These are phyloP conservation scores for Aspergillus neoniger DNA, from an alignment of 2,329 filamentous ascomycete genomes.

Conservation along the genomic window DNA sequence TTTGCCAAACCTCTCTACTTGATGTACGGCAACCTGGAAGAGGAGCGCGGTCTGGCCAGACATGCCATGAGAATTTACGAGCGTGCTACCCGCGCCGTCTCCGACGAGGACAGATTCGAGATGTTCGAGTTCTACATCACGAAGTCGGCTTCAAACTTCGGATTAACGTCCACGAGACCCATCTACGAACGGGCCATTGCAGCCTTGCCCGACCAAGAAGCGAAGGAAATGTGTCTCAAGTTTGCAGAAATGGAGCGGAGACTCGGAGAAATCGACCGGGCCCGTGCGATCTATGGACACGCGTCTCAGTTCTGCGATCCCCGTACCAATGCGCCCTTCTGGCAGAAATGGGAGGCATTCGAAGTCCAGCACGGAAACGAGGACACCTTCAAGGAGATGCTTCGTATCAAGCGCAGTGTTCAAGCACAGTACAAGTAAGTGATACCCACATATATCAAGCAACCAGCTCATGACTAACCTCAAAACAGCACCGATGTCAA, in stretches of 20 bases:
- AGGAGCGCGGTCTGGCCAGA: conserved; percentile 88
- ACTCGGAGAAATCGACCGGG: conserved; percentile 90
- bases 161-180: conserved; percentile 85
- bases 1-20: conserved; percentile 96
- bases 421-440: conserved; percentile 91
- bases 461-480: conserved; percentile 35
- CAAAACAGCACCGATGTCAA: conserved; percentile 79
- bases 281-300: conserved; percentile 92
- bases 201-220: conserved; percentile 88
- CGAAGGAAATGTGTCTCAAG: conserved; percentile 97
- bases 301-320: conserved; percentile 97
- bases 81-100: conserved; percentile 88
- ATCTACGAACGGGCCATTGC: conserved; percentile 97
- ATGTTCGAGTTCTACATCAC: conserved; percentile 99
- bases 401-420: conserved; percentile 94
- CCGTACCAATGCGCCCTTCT: conserved; percentile 83
- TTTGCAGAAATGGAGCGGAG: conserved; percentile 96
- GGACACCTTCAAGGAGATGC: conserved; percentile 99
- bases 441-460: neutral
- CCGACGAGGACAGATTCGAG: conserved; percentile 89
- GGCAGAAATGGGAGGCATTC: conserved; percentile 95
- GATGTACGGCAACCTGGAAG: conserved; percentile 97
- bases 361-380: conserved; percentile 98
- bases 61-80: conserved; percentile 99
- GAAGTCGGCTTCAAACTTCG: conserved; percentile 97